Evolutionary conservation across 768 basidiomycete species (phyloP).

Genomic region (Cyclocybe aegerita): DNA sequence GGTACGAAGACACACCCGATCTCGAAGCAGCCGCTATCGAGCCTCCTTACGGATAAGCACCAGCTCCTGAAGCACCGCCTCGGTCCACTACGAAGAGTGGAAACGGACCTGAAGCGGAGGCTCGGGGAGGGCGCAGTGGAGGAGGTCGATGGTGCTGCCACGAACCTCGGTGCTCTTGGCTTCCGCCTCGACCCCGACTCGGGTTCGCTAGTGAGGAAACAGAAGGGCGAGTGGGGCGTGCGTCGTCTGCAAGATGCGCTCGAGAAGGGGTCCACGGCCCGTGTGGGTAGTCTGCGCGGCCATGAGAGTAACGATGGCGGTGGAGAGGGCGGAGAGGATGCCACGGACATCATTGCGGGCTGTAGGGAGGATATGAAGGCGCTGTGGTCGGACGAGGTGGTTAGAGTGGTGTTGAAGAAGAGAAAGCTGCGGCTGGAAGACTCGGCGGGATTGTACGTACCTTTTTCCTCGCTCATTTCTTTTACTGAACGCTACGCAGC

Average conservation of each 20-base stretch:
- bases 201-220: neutral
- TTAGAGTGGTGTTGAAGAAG: constrained; percentile 45
- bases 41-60: constrained; percentile 26
- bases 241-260: constrained; percentile 20
- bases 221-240: constrained; percentile 25
- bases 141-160: constrained; percentile 20
- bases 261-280: constrained; percentile 6
- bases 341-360: constrained; percentile 53
- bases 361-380: constrained; percentile 51
- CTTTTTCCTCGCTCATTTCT: constrained; percentile 1
- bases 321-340: constrained; percentile 13
- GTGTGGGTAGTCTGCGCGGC: constrained; percentile 2
- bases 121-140: constrained; percentile 41
- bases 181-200: constrained; percentile 6
- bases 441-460: constrained; percentile 60
- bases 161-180: constrained; percentile 5
- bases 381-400: constrained; percentile 55
- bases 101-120: constrained; percentile 35
- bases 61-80: constrained; percentile 33
- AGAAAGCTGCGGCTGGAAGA: constrained; percentile 53
- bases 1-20: neutral
- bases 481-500: constrained; percentile 29
- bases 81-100: constrained; percentile 39
- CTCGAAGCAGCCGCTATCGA: neutral
- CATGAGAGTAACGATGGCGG: neutral